Evolutionary conservation across 2,329 filamentous ascomycete genomes (phyloP).

Genomic region (Trichoderma koningiopsis): DNA sequence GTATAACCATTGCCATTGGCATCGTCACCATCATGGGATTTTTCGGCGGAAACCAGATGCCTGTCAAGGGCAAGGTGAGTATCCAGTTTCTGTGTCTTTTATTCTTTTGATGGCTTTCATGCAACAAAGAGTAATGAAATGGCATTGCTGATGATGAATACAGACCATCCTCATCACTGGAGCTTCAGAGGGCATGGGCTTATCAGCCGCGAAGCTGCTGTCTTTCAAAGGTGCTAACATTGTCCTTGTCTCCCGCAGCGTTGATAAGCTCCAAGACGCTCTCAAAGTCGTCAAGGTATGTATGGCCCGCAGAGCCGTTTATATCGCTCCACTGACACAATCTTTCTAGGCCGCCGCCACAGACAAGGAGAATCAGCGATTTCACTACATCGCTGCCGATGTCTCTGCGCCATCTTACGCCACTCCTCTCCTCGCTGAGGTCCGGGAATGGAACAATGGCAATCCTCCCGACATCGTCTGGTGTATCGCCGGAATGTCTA

Average conservation of each 20-base stretch:
- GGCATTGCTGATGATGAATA: background rate
- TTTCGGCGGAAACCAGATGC: constrained; percentile 74
- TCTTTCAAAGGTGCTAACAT: constrained; percentile 83
- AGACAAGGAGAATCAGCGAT: constrained; percentile 68
- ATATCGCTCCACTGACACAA: background rate
- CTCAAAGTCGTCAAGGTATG: constrained; percentile 67
- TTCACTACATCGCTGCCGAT: constrained; percentile 83
- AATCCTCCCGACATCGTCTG: constrained; percentile 81
- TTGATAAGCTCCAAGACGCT: constrained; percentile 71
- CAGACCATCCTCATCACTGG: constrained; percentile 90
- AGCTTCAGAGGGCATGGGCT: constrained; percentile 90
- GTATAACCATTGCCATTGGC: constrained; percentile 41
- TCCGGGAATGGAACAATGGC: constrained; percentile 76
- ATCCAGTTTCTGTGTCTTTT: background rate
- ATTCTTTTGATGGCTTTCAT: background rate
- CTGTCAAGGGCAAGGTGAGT: constrained; percentile 78
- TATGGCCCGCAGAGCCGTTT: constrained; percentile 37
- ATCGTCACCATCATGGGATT: constrained; percentile 61
- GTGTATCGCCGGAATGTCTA: constrained; percentile 79
- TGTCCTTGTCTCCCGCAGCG: constrained; percentile 79
- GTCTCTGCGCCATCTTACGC: constrained; percentile 72
- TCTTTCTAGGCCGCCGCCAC: constrained; percentile 62
- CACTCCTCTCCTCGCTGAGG: constrained; percentile 67
- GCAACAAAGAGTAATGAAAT: background rate
- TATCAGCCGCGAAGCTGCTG: constrained; percentile 71